Base-by-base conservation (phyloP, 805 yeast species). In the Myxozyma kluyveri region DNA sequence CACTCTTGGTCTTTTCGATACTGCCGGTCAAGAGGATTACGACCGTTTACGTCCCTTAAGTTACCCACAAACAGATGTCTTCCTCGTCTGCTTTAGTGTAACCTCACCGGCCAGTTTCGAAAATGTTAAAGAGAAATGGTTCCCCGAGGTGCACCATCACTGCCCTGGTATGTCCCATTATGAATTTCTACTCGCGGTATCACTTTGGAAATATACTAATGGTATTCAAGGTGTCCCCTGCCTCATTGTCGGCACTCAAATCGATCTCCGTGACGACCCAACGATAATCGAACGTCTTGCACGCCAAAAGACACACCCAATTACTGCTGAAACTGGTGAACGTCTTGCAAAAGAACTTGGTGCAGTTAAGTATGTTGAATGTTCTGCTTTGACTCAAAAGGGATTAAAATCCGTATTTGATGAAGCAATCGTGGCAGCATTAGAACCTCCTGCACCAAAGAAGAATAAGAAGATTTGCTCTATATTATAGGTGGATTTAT, bases 1-100 rank as follows among this genome's bases (percentile, higher is more conserved):
- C 70, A 93, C 97, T 17, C 79, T 91, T 65, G 97, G 98, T n/a
- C 76, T 91, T 56, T 91, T 93, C 67, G 99, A 91, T 75, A 91
- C 99, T 32, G 99, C 99, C 26, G 99, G 99, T 47, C 99, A 91
- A 76, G 99, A 91, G 79, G 99, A 91, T 76, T 91, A 93, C 71
- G 99, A 91, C 75, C 82, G 99, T 68, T 76, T 91, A 67, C 86
- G 99, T 74, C 99, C 99, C 6, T 79, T 93, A 64, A 85, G 95
- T 51, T 91, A 91, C 71, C 98, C 99, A 17, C 93, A 95, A 49
- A 93, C 99, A 3, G 99, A 91, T 71, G 96, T 91, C 42, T 91
- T 91, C 68, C 76, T 91, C 63, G 96, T 91, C 53, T 93, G 99
- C 73, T 91, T 93, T 73, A 85, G 95, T 33, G 96, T 93, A 54